Evolutionary conservation across 73 alveolate genomes (phyloP).

Genomic region (Paramecium biaurelia): DNA sequence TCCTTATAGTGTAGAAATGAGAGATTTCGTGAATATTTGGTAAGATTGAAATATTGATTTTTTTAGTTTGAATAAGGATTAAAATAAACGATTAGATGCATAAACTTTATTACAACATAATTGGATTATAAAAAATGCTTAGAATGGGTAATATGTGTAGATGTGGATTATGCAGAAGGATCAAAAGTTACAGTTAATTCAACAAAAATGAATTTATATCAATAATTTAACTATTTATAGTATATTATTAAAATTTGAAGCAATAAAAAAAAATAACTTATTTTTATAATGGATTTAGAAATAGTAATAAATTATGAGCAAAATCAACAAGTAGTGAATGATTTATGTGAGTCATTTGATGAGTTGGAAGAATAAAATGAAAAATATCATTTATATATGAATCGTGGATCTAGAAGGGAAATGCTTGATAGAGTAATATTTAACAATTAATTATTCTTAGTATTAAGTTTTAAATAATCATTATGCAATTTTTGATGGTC

Average conservation of each 20-base stretch:
- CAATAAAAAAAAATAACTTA: conserved; percentile 32
- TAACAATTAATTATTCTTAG: background rate
- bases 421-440: conserved; percentile 15
- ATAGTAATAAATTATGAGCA: background rate
- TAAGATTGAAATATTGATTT: background rate
- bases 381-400: conserved; percentile 29
- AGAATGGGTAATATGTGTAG: background rate
- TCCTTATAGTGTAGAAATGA: conserved; percentile 28
- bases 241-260: background rate
- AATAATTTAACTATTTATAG: conserved; percentile 5
- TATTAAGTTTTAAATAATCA: background rate
- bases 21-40: conserved; percentile 55
- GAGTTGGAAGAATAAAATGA: background rate
- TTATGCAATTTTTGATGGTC: conserved; percentile 47
- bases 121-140: background rate
- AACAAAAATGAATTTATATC: background rate
- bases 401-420: conserved; percentile 51
- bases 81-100: conserved; percentile 27
- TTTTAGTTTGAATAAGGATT: conserved; percentile 1
- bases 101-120: background rate
- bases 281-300: conserved; percentile 41
- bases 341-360: conserved; percentile 3
- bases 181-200: background rate
- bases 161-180: background rate
- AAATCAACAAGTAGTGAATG: background rate